Evolutionary conservation across 2,329 filamentous ascomycete genomes (phyloP).

Genomic region (Cordyceps cateniannulata): DNA sequence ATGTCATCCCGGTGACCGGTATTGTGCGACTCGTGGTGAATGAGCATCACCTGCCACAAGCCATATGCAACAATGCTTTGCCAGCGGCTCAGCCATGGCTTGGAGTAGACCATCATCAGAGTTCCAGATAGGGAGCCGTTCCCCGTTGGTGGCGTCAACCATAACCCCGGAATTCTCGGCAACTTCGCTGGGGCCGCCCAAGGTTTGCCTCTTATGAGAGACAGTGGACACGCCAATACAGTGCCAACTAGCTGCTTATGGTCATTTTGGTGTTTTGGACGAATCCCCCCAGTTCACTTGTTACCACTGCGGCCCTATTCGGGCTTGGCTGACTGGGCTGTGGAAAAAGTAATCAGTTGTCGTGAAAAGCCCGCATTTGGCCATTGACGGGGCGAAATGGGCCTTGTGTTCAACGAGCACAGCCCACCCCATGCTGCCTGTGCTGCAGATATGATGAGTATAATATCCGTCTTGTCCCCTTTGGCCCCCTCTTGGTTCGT

Average conservation of each 20-base stretch:
- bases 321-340: conserved; percentile 3
- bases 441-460: neutral
- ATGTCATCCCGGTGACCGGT: neutral
- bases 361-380: conserved; percentile 6
- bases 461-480: conserved; percentile 7
- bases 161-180: neutral
- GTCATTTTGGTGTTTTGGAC: neutral
- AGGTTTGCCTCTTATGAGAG: neutral
- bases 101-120: neutral
- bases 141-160: neutral
- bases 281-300: neutral
- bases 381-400: neutral
- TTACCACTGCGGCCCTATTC: neutral
- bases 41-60: neutral
- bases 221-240: neutral
- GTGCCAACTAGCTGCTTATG: neutral
- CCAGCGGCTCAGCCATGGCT: neutral
- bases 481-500: neutral
- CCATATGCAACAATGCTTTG: neutral
- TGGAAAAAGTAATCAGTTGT: neutral
- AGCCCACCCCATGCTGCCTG: neutral
- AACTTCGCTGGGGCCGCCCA: neutral
- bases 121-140: neutral
- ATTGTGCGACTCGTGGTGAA: too few relatives aligned
- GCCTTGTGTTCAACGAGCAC: conserved; percentile 3